phyloP scores from a whole-genome alignment of 306 rosid genomes.

The Cyamopsis tetragonoloba region DNA sequence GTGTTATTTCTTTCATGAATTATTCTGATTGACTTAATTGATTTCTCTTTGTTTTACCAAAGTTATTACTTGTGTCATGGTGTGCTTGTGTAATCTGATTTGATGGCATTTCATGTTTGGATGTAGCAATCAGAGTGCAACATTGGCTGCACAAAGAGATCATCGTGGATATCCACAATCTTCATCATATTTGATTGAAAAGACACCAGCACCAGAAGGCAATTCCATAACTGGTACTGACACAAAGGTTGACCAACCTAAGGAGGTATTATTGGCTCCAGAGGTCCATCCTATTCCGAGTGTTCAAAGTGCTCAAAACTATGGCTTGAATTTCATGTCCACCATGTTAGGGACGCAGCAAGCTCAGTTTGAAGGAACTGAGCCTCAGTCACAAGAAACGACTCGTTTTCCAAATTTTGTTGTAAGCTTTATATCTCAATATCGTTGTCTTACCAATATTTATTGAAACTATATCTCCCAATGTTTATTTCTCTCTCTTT shows the following conservation, averaged over 20 bases:
- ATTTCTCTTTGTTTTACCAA: slow-evolving; percentile 4
- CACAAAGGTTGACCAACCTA: slow-evolving; percentile 46
- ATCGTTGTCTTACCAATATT: neutral
- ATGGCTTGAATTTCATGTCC: slow-evolving; percentile 40
- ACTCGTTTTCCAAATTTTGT: slow-evolving; percentile 29
- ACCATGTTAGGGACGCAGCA: slow-evolving; percentile 42
- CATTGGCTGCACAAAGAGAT: slow-evolving; percentile 36
- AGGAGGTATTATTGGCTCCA: slow-evolving; percentile 37
- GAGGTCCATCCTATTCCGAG: slow-evolving; percentile 39
- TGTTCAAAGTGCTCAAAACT: slow-evolving; percentile 38
- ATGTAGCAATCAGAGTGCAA: slow-evolving; percentile 44
- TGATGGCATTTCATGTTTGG: slow-evolving; percentile 14
- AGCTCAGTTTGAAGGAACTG: slow-evolving; percentile 39
- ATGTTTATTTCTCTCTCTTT: neutral
- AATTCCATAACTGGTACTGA: slow-evolving; percentile 25
- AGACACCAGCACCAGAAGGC: slow-evolving; percentile 35
- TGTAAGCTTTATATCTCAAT: slow-evolving; percentile 27
- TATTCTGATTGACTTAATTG: slow-evolving; percentile 10
- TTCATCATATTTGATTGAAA: slow-evolving; percentile 32
- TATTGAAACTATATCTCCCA: neutral
- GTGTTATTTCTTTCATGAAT: neutral
- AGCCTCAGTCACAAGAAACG: slow-evolving; percentile 37
- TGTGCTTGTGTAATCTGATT: slow-evolving; percentile 14
- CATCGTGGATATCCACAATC: slow-evolving; percentile 41
- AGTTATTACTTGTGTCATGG: neutral